These are phyloP conservation scores for Mortierella sp. DNA, from an alignment of 371 early-diverging fungal genomes.

Conservation along the genomic window DNA sequence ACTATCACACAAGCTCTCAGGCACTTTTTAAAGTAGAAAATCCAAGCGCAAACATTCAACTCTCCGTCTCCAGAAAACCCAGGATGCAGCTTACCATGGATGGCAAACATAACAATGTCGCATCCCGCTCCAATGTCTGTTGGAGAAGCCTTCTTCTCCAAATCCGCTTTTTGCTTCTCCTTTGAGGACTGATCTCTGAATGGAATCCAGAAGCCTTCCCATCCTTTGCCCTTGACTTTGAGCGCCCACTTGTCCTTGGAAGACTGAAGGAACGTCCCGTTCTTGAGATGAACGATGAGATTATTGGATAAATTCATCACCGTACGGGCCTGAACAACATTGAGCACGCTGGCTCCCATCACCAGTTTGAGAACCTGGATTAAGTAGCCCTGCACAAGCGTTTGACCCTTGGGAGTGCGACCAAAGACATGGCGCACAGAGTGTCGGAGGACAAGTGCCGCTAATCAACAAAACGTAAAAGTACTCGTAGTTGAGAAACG, in stretches of 20 bases:
- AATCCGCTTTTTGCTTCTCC: constrained; percentile 10
- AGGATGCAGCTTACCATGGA: constrained; percentile 47
- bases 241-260: constrained; percentile 41
- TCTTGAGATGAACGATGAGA: constrained; percentile 12
- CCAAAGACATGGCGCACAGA: constrained; percentile 37
- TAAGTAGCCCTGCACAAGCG: constrained; percentile 6
- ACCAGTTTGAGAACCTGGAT: constrained; percentile 27
- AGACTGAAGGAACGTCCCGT: constrained; percentile 33
- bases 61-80: too few species aligned
- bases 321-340: constrained; percentile 22
- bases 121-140: constrained; percentile 41
- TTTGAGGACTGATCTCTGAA: constrained; percentile 35
- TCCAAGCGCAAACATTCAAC: not conserved
- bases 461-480: too few species aligned
- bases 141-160: constrained; percentile 5
- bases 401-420: constrained; percentile 39
- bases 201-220: constrained; percentile 51
- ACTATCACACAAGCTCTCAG: not conserved
- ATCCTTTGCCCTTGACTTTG: constrained; percentile 36
- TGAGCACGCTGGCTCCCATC: constrained; percentile 26
- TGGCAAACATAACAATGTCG: constrained; percentile 46
- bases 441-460: constrained; percentile 22
- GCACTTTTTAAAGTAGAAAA: too few species aligned
- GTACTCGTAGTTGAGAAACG: not conserved
- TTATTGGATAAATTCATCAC: constrained; percentile 20